A percentile compares a stretch with the other conserved stretches of the same genome.
phyloP scores from a whole-genome alignment of 495 filamentous ascomycete species.

The Tirmania nivea region DNA sequence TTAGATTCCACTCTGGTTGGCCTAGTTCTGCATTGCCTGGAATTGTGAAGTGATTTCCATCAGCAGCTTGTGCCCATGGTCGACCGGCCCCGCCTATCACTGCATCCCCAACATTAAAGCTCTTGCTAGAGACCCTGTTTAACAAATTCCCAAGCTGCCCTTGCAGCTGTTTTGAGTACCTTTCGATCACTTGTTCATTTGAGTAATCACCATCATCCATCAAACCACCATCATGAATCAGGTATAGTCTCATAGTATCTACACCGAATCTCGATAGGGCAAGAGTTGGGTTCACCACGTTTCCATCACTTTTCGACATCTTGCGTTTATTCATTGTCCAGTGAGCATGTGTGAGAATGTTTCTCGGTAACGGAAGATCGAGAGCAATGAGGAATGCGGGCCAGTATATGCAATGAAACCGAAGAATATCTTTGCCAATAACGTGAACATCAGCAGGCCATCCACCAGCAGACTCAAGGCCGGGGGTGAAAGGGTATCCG shows the following conservation, averaged over 20 bases:
- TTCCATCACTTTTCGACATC: slow-evolving; percentile 90
- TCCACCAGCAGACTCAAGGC: slow-evolving; percentile 29
- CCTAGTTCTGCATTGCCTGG: neutral
- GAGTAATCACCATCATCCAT: slow-evolving; percentile 59
- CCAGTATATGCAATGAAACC: slow-evolving; percentile 97
- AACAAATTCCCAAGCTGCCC: slow-evolving; percentile 57
- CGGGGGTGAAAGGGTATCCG: slow-evolving; percentile 62
- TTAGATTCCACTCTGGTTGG: neutral
- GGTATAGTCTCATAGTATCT: slow-evolving; percentile 72
- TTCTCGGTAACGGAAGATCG: slow-evolving; percentile 58
- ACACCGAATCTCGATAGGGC: slow-evolving; percentile 74
- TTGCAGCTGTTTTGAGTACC: slow-evolving; percentile 60
- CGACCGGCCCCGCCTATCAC: neutral
- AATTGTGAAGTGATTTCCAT: neutral
- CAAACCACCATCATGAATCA: slow-evolving; percentile 56
- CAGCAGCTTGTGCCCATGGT: neutral
- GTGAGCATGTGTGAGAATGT: slow-evolving; percentile 72
- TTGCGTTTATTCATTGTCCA: slow-evolving; percentile 80
- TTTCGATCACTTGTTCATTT: slow-evolving; percentile 48
- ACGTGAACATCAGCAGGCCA: slow-evolving; percentile 91
- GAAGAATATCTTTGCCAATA: slow-evolving; percentile 85
- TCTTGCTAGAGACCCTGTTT: slow-evolving; percentile 42
- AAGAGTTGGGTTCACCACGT: slow-evolving; percentile 86
- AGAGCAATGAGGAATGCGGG: slow-evolving; percentile 85
- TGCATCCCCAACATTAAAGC: slow-evolving; percentile 37